Evolutionary conservation across 306 rosid genomes (phyloP), one percentile per base, ranked within the genome.

Genomic region (Acacia confusa): DNA sequence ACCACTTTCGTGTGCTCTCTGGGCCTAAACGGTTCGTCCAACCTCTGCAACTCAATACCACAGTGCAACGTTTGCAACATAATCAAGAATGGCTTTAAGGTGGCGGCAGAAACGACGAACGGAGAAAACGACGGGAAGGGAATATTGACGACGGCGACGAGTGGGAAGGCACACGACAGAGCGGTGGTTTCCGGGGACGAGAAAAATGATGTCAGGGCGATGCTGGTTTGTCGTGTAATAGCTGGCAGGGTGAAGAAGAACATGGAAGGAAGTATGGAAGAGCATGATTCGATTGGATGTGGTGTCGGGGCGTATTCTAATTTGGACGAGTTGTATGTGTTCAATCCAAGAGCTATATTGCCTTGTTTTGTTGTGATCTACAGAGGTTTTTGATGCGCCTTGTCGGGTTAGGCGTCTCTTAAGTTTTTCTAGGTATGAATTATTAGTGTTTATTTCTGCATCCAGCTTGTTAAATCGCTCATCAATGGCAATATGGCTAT

Each of bases 351-450:
- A 87, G 98, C 99, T 60, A 95, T 95, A 72, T 88, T 95, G 91
- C 99, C 98, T 78, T 95, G 99, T 85, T 95, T 95, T 87, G 99
- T 95, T 87, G 99, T 95, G 30, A 91, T 95, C 84, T 93, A 95
- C 60, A 83, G 85, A 45, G 99, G 90, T 2, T 92, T 86, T 81
- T 95, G 86, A 87, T 71, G 43, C 78, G 70, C 12, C 1, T 6
- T 64, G 41, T 79, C 25, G 70, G 81, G 48, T 32, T 69, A 27
- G 63, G 78, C 57, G 24, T 52, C 13, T 41, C 10, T 60, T 19
- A 32, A 78, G 15, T 30, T 74, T 76, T 70, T 57, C 36, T 55
- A 73, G 15, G 60, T 74, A 27, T 74, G 10, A 71, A 28, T 64
- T 74, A 4, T 43, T 73, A 60, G 65, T 10, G 27, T 74, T 78